Evolutionary conservation across 177 flowering plant genomes (phyloP), one percentile per base, ranked within the genome.

Genomic region (Tripterygium wilfordii): DNA sequence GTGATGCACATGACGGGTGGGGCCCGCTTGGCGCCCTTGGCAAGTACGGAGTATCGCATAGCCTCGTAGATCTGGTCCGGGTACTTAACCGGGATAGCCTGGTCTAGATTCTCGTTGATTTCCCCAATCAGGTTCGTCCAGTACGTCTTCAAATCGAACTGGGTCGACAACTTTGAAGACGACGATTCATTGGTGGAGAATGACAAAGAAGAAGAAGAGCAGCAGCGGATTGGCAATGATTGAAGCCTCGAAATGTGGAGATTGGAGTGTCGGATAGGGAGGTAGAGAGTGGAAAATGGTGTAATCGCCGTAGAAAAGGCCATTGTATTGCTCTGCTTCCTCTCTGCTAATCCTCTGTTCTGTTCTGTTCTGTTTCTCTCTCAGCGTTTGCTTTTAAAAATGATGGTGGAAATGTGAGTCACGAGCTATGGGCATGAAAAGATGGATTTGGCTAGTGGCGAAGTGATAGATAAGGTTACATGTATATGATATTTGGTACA

Each of bases 1-100:
- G 98, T 88, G 44, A 91, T 70, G 54, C 96, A 91, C 95, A 91
- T 85, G 18, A 91, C 81, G 1, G 98, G 95, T 2, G 98, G 83
- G 2, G 96, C 89, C 3, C 98, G 75, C 59, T 91, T 91, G 30
- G 85, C 92, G 14, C 80, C 89, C 10, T 71, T 44, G 20, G 89
- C 79, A 15, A 91, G 74, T 8, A 79, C 95, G 15, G 98, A 85
- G 65, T 91, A 88, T 10, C 98, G 70, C 98, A 91, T 91, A 17
- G 96, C 76, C 46, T 85, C 78, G 49, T 83, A 80, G 75, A 91
- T 91, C 69, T 50, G 55, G 4, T 73, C 67, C 0, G 98, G 98
- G 58, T 76, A 85, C 57, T 67, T 33, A 16, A 81, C 67, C 7
- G 79, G 84, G 12, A 88, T 74, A 0, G 98, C 95, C 43, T 78